Base-by-base conservation (phyloP, 73 alveolate species). In the Paramecium caudatum region DNA sequence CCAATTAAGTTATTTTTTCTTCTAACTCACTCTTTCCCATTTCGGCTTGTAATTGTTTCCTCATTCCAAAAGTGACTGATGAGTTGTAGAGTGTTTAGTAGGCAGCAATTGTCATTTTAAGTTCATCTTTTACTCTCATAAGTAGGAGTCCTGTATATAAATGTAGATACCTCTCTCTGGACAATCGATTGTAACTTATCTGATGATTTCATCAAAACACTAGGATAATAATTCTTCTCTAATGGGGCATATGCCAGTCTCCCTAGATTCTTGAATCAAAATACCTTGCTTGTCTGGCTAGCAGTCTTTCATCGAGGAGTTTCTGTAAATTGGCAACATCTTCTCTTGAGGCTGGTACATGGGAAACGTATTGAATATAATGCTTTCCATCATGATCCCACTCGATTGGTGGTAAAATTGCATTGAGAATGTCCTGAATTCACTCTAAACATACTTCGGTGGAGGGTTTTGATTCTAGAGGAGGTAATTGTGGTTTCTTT, bases 81-180 rank as follows among this genome's bases (percentile, higher is more conserved):
- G 98, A 91, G 21, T 82, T 61, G 91, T 98, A 98, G 39, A 98
- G 91, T 30, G 99, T 98, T 92, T 98, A 98, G 91, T 98, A 98
- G n/a, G 99, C 98, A 46, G 99, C 98, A 69, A 98, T 98, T 30
- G 99, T 96, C 99, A 98, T 98, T 82, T 98, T 98, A 61, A 98
- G 95, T 94, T 98, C 99, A 81, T 98, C 99, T 25, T 99, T 92
- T 37, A 98, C 99, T 84, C 99, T 95, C 91, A 82, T 82, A 23
- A 82, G 30, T 83, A 83, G 34, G n/a, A 68, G 83, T 95, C 95
- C 93, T 96, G 92, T 8, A 81, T 69, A 90, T 94, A 81, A 90
- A 91, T 32, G 94, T 62, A 95, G 91, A 96, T 93, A 63, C 99
- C 99, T 85, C 99, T 94, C 93, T 98, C 99, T 70, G 99, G 99